Conservation (phyloP, 1,284 basidiomycete species). For the Trametes pubescens region DNA sequence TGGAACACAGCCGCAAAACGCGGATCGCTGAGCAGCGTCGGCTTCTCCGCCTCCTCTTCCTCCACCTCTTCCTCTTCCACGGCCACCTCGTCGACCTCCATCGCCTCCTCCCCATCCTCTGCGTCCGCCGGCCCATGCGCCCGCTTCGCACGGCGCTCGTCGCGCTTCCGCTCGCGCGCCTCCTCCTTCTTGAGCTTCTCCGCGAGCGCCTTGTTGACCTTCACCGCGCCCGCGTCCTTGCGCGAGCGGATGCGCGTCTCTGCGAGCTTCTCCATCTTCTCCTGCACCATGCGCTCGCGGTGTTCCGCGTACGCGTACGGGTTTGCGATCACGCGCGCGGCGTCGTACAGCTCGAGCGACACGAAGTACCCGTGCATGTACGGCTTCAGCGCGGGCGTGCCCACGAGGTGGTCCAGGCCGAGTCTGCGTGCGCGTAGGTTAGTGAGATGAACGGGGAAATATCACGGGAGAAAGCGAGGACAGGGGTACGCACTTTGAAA, state of each 20-base stretch:
- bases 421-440: conserved; percentile 56
- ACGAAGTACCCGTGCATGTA: conserved; percentile 99
- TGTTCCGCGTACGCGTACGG: conserved; percentile 96
- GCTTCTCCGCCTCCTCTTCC: conserved; percentile 49
- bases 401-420: conserved; percentile 93
- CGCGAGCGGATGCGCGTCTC: conserved; percentile 91
- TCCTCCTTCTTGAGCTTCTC: conserved; percentile 84
- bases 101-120: conserved; percentile 47
- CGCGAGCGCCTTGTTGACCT: conserved; percentile 94
- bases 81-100: conserved; percentile 52
- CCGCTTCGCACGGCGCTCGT: conserved; percentile 64
- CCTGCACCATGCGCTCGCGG: conserved; percentile 85
- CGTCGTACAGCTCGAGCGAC: conserved; percentile 94
- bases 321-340: conserved; percentile 94
- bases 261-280: conserved; percentile 93
- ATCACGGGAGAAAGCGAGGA: conserved; percentile 15
- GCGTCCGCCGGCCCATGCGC: conserved; percentile 41
- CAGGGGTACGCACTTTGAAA: conserved; percentile 75
- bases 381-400: conserved; percentile 94
- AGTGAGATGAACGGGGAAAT: conserved; percentile 1
- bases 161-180: conserved; percentile 70
- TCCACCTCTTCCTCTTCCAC: conserved; percentile 46
- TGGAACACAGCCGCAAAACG: conserved; percentile 94
- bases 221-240: conserved; percentile 68
- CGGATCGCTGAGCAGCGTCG: conserved; percentile 81